Base-by-base conservation (phyloP, 352 stramenopile genomes). In the Thraustotheca clavata region DNA sequence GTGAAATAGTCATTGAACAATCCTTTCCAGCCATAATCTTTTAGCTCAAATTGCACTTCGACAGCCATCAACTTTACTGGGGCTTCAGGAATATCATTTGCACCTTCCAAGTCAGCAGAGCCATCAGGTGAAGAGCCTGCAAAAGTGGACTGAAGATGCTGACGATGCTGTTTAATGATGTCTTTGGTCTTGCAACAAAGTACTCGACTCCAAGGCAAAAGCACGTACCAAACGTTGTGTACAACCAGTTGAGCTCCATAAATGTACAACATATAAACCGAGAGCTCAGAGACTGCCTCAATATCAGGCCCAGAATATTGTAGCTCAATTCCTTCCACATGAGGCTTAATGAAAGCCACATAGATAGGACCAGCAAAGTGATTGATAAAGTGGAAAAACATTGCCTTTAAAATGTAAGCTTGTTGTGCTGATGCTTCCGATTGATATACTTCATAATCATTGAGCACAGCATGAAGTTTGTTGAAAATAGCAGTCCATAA, bases 311-410 rank as follows among this genome's bases (percentile, higher is more conserved):
- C 57, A 7, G 57, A 27, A 27, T 46, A 65, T 11, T 54, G n/a
- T 4, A 79, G 61, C 32, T 77, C 69, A 50, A 83, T 87, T 1
- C 77, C 79, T 70, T 89, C 77, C 20, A 95, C 73, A 32, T 76
- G 83, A 41, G 85, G 72, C 66, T 97, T 96, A 55, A 97, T 79
- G 67, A 98, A 96, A 31, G 91, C 90, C 20, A 98, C 79, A 73
- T 97, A 98, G 70, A 98, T 96, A 41, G 97, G 72, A 50, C 80
- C 83, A n/a, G 95, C 77, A 76, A 97, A 98, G 69, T 95, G 94
- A 78, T 98, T 96, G 71, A 98, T 94, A 32, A 96, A 94, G 76
- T 98, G 90, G 74, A 98, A 98, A 48, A 97, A 81, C 60, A 97
- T 86, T 61, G 87, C 91, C 77, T 98, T 98, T 62, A 97, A 68